A percentile compares a stretch with the other conserved stretches of the same genome.
These are phyloP conservation scores for Westerdykella ornata DNA, from an alignment of 2,329 filamentous ascomycete genomes.

Conservation along the genomic window DNA sequence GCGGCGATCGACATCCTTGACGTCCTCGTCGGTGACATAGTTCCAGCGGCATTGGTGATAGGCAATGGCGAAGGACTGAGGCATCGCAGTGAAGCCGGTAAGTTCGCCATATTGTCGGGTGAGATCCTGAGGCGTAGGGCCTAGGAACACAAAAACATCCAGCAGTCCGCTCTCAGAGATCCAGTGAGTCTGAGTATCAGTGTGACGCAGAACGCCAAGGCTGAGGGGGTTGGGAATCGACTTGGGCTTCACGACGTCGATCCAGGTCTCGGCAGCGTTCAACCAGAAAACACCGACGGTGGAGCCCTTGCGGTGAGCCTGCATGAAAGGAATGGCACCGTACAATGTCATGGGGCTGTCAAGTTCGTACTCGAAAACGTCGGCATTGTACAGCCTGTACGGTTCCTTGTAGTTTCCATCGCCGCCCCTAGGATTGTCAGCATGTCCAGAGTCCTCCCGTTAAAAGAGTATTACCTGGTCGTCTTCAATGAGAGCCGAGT, in stretches of 20 bases:
- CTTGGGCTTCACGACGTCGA: conserved; percentile 82
- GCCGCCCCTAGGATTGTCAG: conserved; percentile 52
- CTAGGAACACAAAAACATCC: conserved; percentile 91
- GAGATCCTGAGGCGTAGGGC: conserved; percentile 76
- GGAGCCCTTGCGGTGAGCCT: conserved; percentile 88
- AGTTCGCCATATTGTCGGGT: conserved; percentile 79
- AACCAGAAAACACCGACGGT: conserved; percentile 97
- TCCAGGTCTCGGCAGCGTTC: conserved; percentile 94
- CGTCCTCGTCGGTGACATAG: conserved; percentile 93
- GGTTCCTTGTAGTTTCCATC: conserved; percentile 80
- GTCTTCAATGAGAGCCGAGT: conserved; percentile 82
- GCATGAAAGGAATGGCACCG: conserved; percentile 95
- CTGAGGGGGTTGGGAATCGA: conserved; percentile 67
- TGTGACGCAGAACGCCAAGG: conserved; percentile 62
- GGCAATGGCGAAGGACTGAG: conserved; percentile 83
- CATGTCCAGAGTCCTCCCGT: background rate
- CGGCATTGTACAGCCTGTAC: conserved; percentile 90
- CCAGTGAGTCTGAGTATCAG: conserved; percentile 87
- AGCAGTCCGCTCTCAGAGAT: conserved; percentile 86
- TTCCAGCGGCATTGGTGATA: conserved; percentile 99
- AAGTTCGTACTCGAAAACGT: conserved; percentile 96
- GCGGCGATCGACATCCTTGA: conserved; percentile 91
- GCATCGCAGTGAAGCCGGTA: conserved; percentile 84
- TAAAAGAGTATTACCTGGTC: conserved; percentile 53
- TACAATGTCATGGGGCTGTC: conserved; percentile 98